phyloP scores from a whole-genome alignment of 768 basidiomycete species.

The Lactarius deliciosus region DNA sequence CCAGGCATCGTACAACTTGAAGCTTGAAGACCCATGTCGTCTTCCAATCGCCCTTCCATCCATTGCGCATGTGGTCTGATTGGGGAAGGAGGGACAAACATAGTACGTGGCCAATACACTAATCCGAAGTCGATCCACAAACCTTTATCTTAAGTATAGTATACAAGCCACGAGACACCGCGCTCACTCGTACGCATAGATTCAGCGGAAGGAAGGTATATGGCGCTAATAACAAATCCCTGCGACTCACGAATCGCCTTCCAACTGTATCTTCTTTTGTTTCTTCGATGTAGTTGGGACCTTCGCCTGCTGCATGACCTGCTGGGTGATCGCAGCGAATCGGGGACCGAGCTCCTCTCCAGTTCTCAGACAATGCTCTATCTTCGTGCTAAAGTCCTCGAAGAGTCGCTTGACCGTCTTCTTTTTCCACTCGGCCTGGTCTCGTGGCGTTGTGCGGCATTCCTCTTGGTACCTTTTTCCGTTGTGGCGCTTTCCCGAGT shows the following conservation, averaged over 20 bases:
- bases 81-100: not conserved
- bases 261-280: not conserved
- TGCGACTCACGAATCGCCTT: not conserved
- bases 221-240: not conserved
- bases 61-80: not conserved
- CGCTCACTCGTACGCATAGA: not conserved
- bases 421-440: not conserved
- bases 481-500: not conserved
- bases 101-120: not conserved
- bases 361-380: not conserved
- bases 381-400: not conserved
- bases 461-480: no score
- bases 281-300: not conserved
- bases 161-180: not conserved
- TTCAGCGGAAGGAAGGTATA: not conserved
- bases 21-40: not conserved
- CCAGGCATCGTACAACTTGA: not conserved
- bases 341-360: not conserved
- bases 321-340: not conserved
- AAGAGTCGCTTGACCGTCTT: not conserved
- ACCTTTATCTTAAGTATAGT: not conserved
- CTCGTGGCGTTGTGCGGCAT: no score
- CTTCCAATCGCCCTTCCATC: not conserved
- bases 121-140: not conserved
- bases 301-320: no score